Evolutionary conservation across 108 stramenopile species (phyloP), one percentile per base, ranked within the genome.

Genomic region (Nitzschia inconspicua): DNA sequence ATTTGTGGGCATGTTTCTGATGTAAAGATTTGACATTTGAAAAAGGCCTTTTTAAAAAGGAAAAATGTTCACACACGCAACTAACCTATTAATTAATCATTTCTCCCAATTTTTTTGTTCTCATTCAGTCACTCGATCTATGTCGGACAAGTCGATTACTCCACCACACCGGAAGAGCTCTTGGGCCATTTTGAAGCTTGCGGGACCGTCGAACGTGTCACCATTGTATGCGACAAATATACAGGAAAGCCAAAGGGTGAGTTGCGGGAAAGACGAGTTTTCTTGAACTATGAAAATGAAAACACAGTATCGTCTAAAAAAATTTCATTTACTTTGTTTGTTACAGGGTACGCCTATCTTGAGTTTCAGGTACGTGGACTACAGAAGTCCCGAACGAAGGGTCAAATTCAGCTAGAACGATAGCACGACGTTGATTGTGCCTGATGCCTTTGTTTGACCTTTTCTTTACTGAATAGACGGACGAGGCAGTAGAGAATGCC

Each of bases 71-170:
- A n/a, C n/a, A n/a, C n/a, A 32, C 32, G 22, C 25, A 47, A 11
- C 34, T 18, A 7, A 59, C 27, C 18, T 54, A 29, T 19, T 3
- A 28, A 47, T 44, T n/a, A 13, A 44, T 30, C 37, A 37, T 26
- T 26, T 35, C 34, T 32, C 16, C 24, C 4, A 5, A 4, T 23
- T 14, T 16, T 22, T 59, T 0, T 39, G 0, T 25, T 46, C 26
- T 28, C 26, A 16, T 57, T 8, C 24, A 83, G 63, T 23, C 44
- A 53, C 44, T 85, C 85, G 4, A 79, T 95, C 56, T 97, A 97
- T 75, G 98, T 98, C 5, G 98, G 98, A 4, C 96, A 98, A 68
- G 96, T 98, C 22, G 96, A 97, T 58, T 97, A 98, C 79, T 81
- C 91, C 11, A 76, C 95, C 3, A 96, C 94, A 4, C 94, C 96